These are phyloP conservation scores for Penicillium glabrum DNA, from an alignment of 2,329 filamentous ascomycete species.

Conservation along the genomic window DNA sequence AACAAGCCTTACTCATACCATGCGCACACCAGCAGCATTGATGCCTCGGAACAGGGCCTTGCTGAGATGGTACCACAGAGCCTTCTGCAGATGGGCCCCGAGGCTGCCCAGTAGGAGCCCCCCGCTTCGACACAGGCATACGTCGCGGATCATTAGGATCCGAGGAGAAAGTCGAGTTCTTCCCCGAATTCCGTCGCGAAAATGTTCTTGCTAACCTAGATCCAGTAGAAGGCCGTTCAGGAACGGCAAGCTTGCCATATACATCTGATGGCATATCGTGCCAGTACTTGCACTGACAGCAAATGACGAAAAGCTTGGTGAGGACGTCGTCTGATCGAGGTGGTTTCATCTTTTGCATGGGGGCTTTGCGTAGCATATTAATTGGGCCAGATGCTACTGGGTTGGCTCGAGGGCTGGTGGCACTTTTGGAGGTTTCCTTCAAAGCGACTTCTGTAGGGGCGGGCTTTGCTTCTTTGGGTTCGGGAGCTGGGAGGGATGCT, in stretches of 20 bases:
- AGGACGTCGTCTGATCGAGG: conserved; percentile 24
- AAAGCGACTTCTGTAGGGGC: background rate
- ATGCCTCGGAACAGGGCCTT: conserved; percentile 35
- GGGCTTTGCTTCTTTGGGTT: background rate
- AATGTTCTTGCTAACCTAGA: conserved; percentile 3
- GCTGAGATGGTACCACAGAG: background rate
- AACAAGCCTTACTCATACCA: conserved; percentile 68
- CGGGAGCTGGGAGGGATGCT: background rate
- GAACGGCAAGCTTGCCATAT: conserved; percentile 36
- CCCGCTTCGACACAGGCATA: background rate
- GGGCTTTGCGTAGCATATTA: conserved; percentile 9
- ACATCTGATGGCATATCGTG: conserved; percentile 43
- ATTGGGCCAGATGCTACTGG: conserved; percentile 5
- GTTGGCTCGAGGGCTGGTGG: background rate
- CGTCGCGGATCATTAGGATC: background rate
- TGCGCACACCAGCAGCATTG: conserved; percentile 72
- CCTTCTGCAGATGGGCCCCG: background rate
- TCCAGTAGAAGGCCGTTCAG: conserved; percentile 16
- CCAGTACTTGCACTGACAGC: conserved; percentile 45
- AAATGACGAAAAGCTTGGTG: conserved; percentile 44
- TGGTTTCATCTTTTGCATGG: conserved; percentile 13
- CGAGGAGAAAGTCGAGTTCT: conserved; percentile 5
- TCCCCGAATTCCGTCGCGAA: conserved; percentile 3
- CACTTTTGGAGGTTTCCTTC: background rate
- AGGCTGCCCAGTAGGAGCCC: background rate